Evolutionary conservation across 179 eudicot species (phyloP), one percentile per base, ranked within the genome.

Genomic region (Drosera spatulata): DNA sequence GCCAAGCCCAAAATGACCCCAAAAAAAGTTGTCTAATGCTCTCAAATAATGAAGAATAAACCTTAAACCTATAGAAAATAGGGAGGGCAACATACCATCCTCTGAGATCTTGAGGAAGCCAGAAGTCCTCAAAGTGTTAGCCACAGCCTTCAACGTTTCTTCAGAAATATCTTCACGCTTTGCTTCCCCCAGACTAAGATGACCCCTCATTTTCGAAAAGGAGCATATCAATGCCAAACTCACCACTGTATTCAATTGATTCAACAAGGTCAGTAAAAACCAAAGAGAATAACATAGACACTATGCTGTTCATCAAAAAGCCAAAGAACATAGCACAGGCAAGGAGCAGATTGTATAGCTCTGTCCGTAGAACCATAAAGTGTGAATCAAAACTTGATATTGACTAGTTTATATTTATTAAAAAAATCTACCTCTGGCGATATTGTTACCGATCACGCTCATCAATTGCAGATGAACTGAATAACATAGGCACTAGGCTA

Each of bases 141-240:
- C 90, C 48, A 93, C 95, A 62, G 93, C 82, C 62, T 82, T 61
- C 57, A 93, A 77, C 39, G 80, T 84, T 39, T 82, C 93, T 59
- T 86, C 88, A 59, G 95, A 55, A 60, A 93, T 67, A 6, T 77
- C 95, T 65, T 93, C 96, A 47, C 86, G 74, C 74, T 89, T 93
- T 7, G 61, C 74, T 56, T 77, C 80, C 37, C 93, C 96, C 68
- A 93, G 77, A 38, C 75, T 75, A 56, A 93, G 64, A 70, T 88
- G 88, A 42, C 64, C 33, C 64, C 85, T 86, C 99, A 93, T 93
- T 70, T 83, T 84, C 52, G 96, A 60, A 55, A 93, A 93, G 10
- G 99, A 84, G 66, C 90, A 89, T 59, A 93, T 82, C 78, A 93
- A 82, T 11, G 86, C 82, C 96, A 93, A 80, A 66, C 80, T 75